Conservation (phyloP, 2,329 filamentous ascomycete species). For the Aureobasidium uvarum region DNA sequence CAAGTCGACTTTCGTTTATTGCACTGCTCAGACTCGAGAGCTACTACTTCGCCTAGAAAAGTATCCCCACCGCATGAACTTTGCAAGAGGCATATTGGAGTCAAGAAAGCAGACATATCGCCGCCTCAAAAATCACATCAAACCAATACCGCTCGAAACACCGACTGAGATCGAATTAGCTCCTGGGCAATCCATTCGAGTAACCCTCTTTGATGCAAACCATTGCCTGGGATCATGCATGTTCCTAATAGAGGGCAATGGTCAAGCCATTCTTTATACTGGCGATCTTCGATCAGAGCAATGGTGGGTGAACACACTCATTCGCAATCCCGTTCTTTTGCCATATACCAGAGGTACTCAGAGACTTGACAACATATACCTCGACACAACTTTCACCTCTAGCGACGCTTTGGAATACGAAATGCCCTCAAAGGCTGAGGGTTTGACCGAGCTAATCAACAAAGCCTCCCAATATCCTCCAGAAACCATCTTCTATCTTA, state of each 20-base stretch:
- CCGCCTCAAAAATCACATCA: constrained; percentile 69
- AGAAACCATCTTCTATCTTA: constrained; percentile 77
- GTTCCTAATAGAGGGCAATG: constrained; percentile 79
- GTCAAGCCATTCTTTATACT: constrained; percentile 77
- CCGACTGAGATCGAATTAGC: constrained; percentile 72
- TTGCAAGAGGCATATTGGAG: constrained; percentile 74
- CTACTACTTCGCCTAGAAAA: constrained; percentile 77
- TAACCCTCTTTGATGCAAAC: constrained; percentile 87
- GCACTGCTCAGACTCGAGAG: constrained; percentile 77
- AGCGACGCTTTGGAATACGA: constrained; percentile 50
- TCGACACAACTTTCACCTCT: constrained; percentile 78
- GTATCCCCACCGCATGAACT: constrained; percentile 77
- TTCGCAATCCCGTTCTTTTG: constrained; percentile 68
- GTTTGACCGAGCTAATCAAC: constrained; percentile 68
- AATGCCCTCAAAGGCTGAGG: constrained; percentile 68
- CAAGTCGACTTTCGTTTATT: constrained; percentile 82
- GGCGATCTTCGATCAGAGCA: constrained; percentile 83
- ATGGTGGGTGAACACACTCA: constrained; percentile 77
- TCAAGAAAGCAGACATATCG: constrained; percentile 70
- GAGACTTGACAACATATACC: constrained; percentile 74
- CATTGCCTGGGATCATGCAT: constrained; percentile 89
- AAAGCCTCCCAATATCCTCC: constrained; percentile 67
- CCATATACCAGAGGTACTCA: constrained; percentile 69
- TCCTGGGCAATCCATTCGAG: constrained; percentile 66
- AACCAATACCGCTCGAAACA: constrained; percentile 77